These are phyloP conservation scores for Collybia mongolica DNA, from an alignment of 768 basidiomycete genomes.

Conservation along the genomic window DNA sequence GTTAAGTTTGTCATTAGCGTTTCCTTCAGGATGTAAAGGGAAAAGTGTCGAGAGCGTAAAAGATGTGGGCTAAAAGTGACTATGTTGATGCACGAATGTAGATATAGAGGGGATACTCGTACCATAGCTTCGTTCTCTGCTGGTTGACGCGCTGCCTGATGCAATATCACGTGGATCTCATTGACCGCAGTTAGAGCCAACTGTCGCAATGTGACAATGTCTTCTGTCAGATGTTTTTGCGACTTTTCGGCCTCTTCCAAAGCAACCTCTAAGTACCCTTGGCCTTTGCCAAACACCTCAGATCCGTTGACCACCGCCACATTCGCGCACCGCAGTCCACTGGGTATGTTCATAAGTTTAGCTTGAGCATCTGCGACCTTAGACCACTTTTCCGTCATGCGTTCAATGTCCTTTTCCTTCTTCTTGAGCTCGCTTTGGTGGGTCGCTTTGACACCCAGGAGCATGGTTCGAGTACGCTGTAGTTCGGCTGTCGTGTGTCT, in stretches of 20 bases:
- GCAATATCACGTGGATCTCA: conserved; percentile 55
- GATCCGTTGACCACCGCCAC: conserved; percentile 43
- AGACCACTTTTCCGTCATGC: conserved; percentile 71
- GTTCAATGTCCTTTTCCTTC: conserved; percentile 77
- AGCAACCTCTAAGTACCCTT: conserved; percentile 60
- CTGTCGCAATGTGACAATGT: conserved; percentile 61
- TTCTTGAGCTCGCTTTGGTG: conserved; percentile 76
- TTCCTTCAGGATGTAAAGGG: conserved; percentile 49
- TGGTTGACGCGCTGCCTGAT: conserved; percentile 40
- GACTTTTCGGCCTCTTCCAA: conserved; percentile 74
- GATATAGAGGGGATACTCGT: conserved; percentile 13
- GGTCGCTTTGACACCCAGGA: conserved; percentile 69
- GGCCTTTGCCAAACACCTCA: conserved; percentile 46
- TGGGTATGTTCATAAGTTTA: conserved; percentile 46
- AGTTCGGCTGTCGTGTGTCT: conserved; percentile 71
- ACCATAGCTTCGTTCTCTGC: conserved; percentile 50
- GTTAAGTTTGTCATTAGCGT: conserved; percentile 46
- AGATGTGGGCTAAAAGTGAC: conserved; percentile 33
- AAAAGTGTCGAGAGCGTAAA: conserved; percentile 51
- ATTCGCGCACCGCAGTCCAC: conserved; percentile 58
- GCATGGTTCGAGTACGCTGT: conserved; percentile 63
- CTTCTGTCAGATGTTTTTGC: conserved; percentile 56
- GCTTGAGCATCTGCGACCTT: conserved; percentile 69
- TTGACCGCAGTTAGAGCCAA: conserved; percentile 64
- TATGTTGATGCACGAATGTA: conserved; percentile 8